Conservation (phyloP, 1,284 basidiomycete genomes). For the Irpex lacteus region DNA sequence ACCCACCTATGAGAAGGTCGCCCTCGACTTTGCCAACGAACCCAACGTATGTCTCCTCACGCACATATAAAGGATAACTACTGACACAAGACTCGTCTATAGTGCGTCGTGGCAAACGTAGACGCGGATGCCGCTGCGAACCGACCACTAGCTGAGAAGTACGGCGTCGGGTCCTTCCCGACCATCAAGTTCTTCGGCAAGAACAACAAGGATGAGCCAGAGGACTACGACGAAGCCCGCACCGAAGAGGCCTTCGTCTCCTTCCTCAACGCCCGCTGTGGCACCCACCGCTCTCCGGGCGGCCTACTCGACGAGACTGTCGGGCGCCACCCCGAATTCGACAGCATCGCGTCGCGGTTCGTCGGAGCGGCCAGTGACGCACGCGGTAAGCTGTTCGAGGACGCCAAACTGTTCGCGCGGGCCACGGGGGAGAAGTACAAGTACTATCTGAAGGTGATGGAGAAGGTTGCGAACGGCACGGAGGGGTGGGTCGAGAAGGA, state of each 20-base stretch:
- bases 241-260: constrained; percentile 67
- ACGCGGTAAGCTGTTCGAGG: constrained; percentile 60
- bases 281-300: constrained; percentile 78
- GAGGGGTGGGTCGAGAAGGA: constrained; percentile 88
- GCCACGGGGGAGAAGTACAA: constrained; percentile 53
- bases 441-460: constrained; percentile 91
- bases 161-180: constrained; percentile 77
- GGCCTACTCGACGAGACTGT: constrained; percentile 83
- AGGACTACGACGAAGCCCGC: constrained; percentile 68
- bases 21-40: constrained; percentile 77
- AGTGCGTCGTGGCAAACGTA: constrained; percentile 88
- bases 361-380: constrained; percentile 58
- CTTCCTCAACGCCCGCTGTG: constrained; percentile 87
- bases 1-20: constrained; percentile 85
- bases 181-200: constrained; percentile 96
- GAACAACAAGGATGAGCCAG: constrained; percentile 50
- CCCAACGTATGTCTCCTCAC: constrained; percentile 49
- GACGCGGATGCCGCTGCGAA: constrained; percentile 87
- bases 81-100: not conserved
- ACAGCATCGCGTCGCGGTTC: constrained; percentile 79
- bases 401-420: constrained; percentile 50
- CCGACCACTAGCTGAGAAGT: constrained; percentile 70
- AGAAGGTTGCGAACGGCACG: constrained; percentile 75
- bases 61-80: not conserved
- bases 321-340: constrained; percentile 78